These are phyloP conservation scores for Phytophthora palmivora DNA, from an alignment of 352 stramenopile species.

Conservation along the genomic window DNA sequence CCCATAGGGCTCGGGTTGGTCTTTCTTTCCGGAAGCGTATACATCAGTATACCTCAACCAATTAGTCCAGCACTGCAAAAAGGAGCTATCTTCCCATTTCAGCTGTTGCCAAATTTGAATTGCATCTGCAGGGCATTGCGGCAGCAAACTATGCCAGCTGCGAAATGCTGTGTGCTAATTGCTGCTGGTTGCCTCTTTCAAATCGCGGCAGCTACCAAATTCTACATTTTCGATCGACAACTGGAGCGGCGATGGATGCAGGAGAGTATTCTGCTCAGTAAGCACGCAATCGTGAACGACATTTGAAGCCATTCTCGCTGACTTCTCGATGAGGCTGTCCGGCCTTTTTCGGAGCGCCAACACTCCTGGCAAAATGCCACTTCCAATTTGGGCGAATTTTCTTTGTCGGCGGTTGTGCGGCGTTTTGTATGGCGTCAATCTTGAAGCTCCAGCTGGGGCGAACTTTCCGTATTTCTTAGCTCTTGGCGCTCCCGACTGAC, in stretches of 20 bases:
- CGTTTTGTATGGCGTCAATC: conserved; percentile 1
- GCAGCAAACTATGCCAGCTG: neutral
- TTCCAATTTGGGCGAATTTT: conserved; percentile 1
- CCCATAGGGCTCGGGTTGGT: conserved; percentile 3
- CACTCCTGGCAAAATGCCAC: neutral
- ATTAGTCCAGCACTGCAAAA: too few species aligned
- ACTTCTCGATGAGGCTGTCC: neutral
- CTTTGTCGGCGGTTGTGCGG: conserved; percentile 5
- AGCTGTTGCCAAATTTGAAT: too few species aligned
- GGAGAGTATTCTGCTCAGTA: neutral
- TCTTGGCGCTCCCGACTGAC: neutral
- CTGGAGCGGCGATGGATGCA: neutral
- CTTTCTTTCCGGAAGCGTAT: neutral
- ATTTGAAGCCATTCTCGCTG: neutral
- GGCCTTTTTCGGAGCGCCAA: neutral
- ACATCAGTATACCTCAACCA: conserved; percentile 3
- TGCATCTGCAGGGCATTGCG: neutral
- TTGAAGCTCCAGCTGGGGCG: neutral
- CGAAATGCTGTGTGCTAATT: neutral
- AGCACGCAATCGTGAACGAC: too few species aligned
- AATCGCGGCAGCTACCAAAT: neutral
- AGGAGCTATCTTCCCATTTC: too few species aligned
- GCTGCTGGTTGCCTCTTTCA: neutral
- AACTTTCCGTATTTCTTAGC: neutral
- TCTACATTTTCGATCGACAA: neutral